Base-by-base conservation (phyloP, 441 rosid species). In the Euphorbia schlechtendalii region DNA sequence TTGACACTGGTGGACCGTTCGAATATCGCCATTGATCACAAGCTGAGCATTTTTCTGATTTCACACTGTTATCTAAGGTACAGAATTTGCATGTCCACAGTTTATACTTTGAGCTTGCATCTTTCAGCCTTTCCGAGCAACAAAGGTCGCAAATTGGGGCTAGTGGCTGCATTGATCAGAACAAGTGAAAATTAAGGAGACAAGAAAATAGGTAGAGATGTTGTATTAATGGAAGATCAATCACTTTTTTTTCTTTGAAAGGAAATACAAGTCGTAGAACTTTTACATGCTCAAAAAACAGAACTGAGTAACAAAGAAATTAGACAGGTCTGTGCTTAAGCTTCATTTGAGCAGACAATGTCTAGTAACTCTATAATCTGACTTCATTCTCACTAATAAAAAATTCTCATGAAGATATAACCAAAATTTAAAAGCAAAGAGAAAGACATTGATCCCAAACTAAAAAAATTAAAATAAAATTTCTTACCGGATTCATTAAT, bases 1-100 rank as follows among this genome's bases (percentile, higher is more conserved):
- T 73, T 22, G 89, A 75, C 45, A 80, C 74, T 12, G 96, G 93
- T 41, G 82, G 64, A 27, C 97, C 97, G 43, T 71, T 68, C 21
- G 96, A 93, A 69, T 83, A 86, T 81, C 96, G 82, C 96, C 97
- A 93, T 61, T 81, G 89, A 66, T 73, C 82, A 73, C 99, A 90
- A 27, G 92, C 98, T 32, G 73, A 79, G 59, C 96, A 93, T 66
- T 83, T 84, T 57, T 90, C 95, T 69, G 77, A 36, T 65, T 79
- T 73, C 55, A 80, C 75, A 66, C 70, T 54, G 74, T 88, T 88
- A 61, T 90, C 96, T 77, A 88, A 64, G 0, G 96, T 87, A 65
- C 91, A 88, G 69, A 88, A 90, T 73, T 82, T 84, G 77, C 95
- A 85, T 5, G 81, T 69, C 97, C 97, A 93, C 0, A 69, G 52